Conservation (phyloP, 306 rosid genomes). For the Vigna mungo region DNA sequence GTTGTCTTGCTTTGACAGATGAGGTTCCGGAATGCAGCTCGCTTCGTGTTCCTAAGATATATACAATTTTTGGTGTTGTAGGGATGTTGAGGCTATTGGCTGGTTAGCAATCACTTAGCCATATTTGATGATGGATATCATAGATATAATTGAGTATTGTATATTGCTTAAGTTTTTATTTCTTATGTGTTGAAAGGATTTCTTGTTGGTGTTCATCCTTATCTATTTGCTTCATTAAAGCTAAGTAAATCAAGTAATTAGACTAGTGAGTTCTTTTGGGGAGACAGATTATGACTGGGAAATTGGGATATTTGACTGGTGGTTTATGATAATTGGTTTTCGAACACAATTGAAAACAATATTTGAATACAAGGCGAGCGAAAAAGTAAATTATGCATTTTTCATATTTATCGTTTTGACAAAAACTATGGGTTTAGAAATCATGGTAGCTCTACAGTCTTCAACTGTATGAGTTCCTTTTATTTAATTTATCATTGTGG, state of each 20-base stretch:
- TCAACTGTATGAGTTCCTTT: conserved; percentile 32
- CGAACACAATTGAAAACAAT: conserved; percentile 24
- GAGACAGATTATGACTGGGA: conserved; percentile 21
- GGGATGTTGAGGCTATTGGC: conserved; percentile 91
- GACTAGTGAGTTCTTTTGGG: neutral
- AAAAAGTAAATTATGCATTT: neutral
- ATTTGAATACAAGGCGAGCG: conserved; percentile 15
- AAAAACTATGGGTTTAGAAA: conserved; percentile 25
- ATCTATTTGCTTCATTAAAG: conserved; percentile 26
- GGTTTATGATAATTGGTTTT: conserved; percentile 14
- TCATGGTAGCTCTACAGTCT: conserved; percentile 38
- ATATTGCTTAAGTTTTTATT: conserved; percentile 25
- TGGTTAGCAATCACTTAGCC: conserved; percentile 59
- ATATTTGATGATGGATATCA: conserved; percentile 32
- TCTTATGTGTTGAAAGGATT: conserved; percentile 20
- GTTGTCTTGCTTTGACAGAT: conserved; percentile 57
- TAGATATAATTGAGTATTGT: conserved; percentile 26
- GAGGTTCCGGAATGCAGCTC: conserved; percentile 78
- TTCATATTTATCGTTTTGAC: conserved; percentile 7
- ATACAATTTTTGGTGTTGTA: conserved; percentile 76
- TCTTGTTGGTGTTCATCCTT: conserved; percentile 23
- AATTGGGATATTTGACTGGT: conserved; percentile 21
- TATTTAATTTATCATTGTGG: conserved; percentile 31
- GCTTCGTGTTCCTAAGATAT: conserved; percentile 79
- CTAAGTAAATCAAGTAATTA: neutral